Evolutionary conservation across 257 asterid species (phyloP), one percentile per base, ranked within the genome.

Genomic region (Nicotiana attenuata): DNA sequence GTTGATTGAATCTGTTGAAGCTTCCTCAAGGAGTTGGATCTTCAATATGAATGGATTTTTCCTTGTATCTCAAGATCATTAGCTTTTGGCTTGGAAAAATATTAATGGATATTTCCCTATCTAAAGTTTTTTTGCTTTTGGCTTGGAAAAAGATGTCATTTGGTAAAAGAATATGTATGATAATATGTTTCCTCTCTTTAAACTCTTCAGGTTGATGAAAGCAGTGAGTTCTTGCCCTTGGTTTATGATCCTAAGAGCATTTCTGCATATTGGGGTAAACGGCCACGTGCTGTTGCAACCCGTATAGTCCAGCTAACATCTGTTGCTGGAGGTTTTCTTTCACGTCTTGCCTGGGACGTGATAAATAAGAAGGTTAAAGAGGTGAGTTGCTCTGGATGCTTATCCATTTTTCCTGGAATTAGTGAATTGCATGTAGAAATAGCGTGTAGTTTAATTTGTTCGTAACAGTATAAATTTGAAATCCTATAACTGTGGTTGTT

Each of bases 251-350:
- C 98, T 52, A 90, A 89, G 59, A 93, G 71, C 38, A 96, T 96
- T 81, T 78, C 98, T 82, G 93, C 92, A 66, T 96, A 96, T 86
- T 96, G 99, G 99, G 97, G 99, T 9, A 96, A 96, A 88, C 87
- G 99, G 60, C 98, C 98, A 26, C 92, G 97, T 78, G 93, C 99
- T 85, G 98, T 96, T 86, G 97, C 99, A 2, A 93, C 98, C 75
- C 97, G 99, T 84, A 85, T 93, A 86, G 92, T 93, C 78, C 99
- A 96, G 89, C 85, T 96, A 76, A n/a, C 87, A 77, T 92, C 98
- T 68, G 99, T 94, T 78, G 97, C 99, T 78, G 99, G 99, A 82
- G 99, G 99, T 50, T 96, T 96, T 89, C 93, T 96, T 82, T 96
- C 98, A 71, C 96, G 95, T 78, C 89, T 96, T 81, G 87, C 84